These are phyloP conservation scores for Alternaria atra DNA, from an alignment of 2,329 filamentous ascomycete species.

Conservation along the genomic window DNA sequence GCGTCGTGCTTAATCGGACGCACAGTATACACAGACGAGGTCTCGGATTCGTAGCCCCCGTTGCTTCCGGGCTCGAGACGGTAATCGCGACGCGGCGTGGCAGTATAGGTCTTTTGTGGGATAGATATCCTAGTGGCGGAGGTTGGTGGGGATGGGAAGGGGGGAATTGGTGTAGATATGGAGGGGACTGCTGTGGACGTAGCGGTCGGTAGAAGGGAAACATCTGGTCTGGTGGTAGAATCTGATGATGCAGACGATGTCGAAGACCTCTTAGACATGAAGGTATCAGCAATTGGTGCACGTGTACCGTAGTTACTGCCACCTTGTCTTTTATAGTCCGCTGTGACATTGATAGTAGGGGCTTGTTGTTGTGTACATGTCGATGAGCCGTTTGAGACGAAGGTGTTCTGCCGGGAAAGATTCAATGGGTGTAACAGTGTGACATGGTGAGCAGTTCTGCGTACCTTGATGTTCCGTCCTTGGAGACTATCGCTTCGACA, in stretches of 20 bases:
- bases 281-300: not conserved
- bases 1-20: not conserved
- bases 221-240: not conserved
- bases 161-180: not conserved
- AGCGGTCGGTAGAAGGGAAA: not conserved
- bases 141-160: not conserved
- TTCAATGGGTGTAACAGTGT: not conserved
- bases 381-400: not conserved
- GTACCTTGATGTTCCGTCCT: not conserved
- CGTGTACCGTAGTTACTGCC: not conserved
- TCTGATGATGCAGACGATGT: not conserved
- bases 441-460: not conserved
- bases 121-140: not conserved
- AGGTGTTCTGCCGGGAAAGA: not conserved
- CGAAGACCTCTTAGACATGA: not conserved
- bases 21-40: not conserved
- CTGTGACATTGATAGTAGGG: not conserved
- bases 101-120: not conserved
- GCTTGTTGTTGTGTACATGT: not conserved
- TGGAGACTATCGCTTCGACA: not conserved
- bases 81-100: not conserved
- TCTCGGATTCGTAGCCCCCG: not conserved
- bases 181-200: not conserved
- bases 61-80: not conserved
- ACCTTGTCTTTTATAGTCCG: not conserved